Base-by-base conservation (phyloP, 257 asterid genomes). In the Coffea canephora region DNA sequence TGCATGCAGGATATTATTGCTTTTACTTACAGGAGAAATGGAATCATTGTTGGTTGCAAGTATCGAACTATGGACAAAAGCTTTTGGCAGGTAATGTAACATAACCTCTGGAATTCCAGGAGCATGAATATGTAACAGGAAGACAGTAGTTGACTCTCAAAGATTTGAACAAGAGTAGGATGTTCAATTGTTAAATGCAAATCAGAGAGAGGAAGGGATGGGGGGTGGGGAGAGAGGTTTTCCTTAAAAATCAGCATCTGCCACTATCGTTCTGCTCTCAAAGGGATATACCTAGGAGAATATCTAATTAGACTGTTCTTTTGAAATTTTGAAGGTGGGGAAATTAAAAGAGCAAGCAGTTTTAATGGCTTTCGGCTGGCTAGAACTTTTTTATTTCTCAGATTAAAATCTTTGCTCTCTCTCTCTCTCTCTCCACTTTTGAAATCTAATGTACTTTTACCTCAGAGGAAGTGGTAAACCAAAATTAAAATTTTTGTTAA, bases 1-100 rank as follows among this genome's bases (percentile, higher is more conserved):
- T 11, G 27, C n/a, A 12, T 87, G 90, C 91, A 93, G 98, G 86
- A 87, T 65, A 76, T 83, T 75, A 90, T 93, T 70, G 98, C 98
- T 79, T 93, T 93, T 81, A 87, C 97, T 67, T 93, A 93, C 78
- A 78, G 78, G 75, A 87, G 66, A 77, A 86, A 90, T 21, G 94
- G 95, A 65, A 74, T 77, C 76, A 71, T 88, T 52, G 94, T 91
- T 27, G 94, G 94, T 78, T 93, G 97, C 89, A 93, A 91, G 88
- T 93, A 90, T 75, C 87, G 97, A 21, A 90, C 90, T 46, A 45
- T 87, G 8, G 89, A 83, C 78, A 93, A 90, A 86, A 90, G 34
- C 85, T 93, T 80, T 84, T 91, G 98, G 98, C 97, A 90, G 97
- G 96, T 92, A 86, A 64, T 36, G 45, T 75, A 12, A 50, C n/a